Evolutionary conservation across 768 basidiomycete genomes (phyloP), one percentile per base, ranked within the genome.

Genomic region (Kwoniella sp.): DNA sequence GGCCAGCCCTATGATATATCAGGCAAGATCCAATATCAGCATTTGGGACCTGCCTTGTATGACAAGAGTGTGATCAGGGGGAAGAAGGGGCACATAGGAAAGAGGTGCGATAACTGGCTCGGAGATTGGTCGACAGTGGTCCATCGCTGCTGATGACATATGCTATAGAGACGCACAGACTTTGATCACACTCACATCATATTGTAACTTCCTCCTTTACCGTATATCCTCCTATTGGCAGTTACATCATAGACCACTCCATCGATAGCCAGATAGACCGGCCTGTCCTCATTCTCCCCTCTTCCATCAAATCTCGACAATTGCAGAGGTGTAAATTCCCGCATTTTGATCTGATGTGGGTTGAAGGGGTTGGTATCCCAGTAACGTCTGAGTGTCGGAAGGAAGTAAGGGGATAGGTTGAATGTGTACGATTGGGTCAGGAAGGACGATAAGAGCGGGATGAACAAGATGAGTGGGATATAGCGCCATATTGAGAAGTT

Each of bases 211-310:
- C 92, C 94, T 15, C 93, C 94, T 40, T 88, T 89, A 55, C 93
- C 92, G 78, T 98, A 98, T 10, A 85, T 83, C 22, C 88, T 84
- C 63, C 84, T 83, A 69, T 87, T 87, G 65, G 85, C 84, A n/a
- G 88, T 86, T 56, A 98, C 94, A 74, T 98, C 94, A 80, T 88
- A 98, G 8, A 98, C 91, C 56, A 90, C 89, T 13, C 90, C 90
- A 76, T 92, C 91, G 77, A 98, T 89, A 63, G 92, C 93, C 51
- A 98, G 81, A 81, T 92, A 97, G 53, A 93, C 80, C 25, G 92
- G 91, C 73, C 82, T 85, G 27, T 81, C 83, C 37, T 83, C 80
- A 17, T 26, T 22, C 49, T 85, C 82, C 40, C 40, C 40, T n/a
- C 78, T 79, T 46, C 94, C 94, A 77, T 92, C 89, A 77, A 85